These are phyloP conservation scores for Seiridium cupressi DNA, from an alignment of 2,329 filamentous ascomycete genomes.

Conservation along the genomic window DNA sequence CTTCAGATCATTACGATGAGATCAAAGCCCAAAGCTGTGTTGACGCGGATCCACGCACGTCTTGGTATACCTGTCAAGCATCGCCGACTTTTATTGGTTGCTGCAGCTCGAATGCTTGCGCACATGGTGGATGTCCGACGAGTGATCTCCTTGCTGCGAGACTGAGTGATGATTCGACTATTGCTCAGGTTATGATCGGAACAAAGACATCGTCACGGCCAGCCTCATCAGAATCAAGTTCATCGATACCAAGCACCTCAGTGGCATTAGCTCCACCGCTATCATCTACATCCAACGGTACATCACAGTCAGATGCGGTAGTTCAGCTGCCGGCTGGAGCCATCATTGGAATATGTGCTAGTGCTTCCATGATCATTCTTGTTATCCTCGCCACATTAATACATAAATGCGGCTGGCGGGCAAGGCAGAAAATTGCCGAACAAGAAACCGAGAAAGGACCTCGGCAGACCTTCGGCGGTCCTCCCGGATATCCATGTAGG, in stretches of 20 bases:
- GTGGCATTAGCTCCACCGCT: background rate
- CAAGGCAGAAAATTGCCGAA: background rate
- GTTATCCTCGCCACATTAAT: background rate
- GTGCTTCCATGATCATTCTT: background rate
- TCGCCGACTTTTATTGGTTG: constrained; percentile 31
- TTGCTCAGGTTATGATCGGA: constrained; percentile 18
- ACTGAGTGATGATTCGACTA: constrained; percentile 14
- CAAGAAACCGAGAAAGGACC: background rate
- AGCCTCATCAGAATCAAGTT: background rate
- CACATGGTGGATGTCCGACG: constrained; percentile 23
- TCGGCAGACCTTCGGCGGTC: background rate
- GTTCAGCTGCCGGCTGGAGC: constrained; percentile 10
- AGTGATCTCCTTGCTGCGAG: constrained; percentile 21
- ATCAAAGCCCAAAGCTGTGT: constrained; percentile 30
- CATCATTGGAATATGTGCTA: constrained; percentile 31
- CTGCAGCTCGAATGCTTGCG: constrained; percentile 32
- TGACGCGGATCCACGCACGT: constrained; percentile 12
- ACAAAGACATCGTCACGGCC: background rate
- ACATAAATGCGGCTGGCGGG: background rate
- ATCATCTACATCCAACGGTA: background rate
- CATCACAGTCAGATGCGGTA: background rate
- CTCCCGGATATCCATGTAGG: background rate
- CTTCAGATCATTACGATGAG: constrained; percentile 24
- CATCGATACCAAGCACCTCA: too few relatives aligned
- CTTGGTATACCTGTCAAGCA: constrained; percentile 32